A percentile compares a stretch with the other conserved stretches of the same genome.
Evolutionary conservation across 106 monocot species (phyloP).

Genomic region (Agapanthus africanus): DNA sequence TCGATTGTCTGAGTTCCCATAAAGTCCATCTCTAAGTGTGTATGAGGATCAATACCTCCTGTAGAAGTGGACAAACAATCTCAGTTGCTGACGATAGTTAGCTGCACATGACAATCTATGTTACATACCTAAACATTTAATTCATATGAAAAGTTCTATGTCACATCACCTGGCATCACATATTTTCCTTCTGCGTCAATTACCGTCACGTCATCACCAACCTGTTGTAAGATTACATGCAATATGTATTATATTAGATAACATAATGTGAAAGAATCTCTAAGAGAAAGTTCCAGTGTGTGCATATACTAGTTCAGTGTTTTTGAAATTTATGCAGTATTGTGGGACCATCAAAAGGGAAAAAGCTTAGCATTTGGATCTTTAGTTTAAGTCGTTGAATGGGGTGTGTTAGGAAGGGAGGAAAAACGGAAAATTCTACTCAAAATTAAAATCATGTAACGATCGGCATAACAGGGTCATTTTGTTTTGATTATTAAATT

Average conservation of each 20-base stretch:
- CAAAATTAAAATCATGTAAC: no score
- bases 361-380: no score
- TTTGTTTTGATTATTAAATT: no score
- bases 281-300: no score
- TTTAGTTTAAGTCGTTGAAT: no score
- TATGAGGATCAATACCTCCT: constrained; percentile 99
- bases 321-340: no score
- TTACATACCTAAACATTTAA: constrained; percentile 2
- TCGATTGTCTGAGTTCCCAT: constrained; percentile 85
- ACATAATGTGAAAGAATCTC: no score
- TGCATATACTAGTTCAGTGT: no score
- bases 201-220: constrained; percentile 73
- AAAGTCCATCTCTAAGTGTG: constrained; percentile 93
- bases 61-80: constrained; percentile 10
- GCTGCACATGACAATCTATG: neutral
- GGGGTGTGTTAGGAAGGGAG: no score
- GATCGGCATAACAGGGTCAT: no score
- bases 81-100: neutral
- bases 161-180: constrained; percentile 87
- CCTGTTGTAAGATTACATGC: constrained; percentile 26
- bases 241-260: constrained; percentile 1
- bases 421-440: no score
- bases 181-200: constrained; percentile 93
- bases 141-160: constrained; percentile 4
- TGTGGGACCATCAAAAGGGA: no score